A percentile compares a stretch with the other conserved stretches of the same genome.
These are phyloP conservation scores for Backusella morwellensis DNA, from an alignment of 192 early-diverging fungal species.

Conservation along the genomic window DNA sequence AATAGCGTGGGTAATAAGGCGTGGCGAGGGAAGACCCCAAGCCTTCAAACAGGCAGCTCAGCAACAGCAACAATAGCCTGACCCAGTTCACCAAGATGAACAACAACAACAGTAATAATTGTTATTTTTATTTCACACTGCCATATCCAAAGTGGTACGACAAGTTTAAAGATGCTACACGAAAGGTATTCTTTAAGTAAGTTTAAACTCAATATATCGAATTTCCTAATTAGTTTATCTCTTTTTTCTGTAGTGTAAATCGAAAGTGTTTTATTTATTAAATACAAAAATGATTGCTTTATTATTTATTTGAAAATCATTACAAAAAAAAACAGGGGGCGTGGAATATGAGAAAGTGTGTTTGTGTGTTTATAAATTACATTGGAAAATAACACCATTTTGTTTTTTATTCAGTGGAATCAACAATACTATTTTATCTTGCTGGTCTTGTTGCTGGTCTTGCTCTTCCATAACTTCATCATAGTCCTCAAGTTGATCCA, in stretches of 20 bases:
- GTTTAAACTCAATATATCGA: too few species aligned
- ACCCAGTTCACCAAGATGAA: too few species aligned
- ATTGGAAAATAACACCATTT: not conserved
- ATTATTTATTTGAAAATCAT: not conserved
- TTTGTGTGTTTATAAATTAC: not conserved
- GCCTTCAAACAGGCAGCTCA: too few species aligned
- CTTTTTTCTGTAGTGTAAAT: not conserved
- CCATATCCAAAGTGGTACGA: not conserved
- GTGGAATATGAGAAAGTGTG: not conserved
- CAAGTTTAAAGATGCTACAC: too few species aligned
- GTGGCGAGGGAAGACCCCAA: not conserved
- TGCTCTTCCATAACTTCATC: conserved; percentile 18
- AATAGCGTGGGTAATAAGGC: not conserved
- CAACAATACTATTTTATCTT: conserved; percentile 4
- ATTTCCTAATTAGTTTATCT: not conserved
- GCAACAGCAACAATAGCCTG: not conserved
- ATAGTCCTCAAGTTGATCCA: conserved; percentile 22
- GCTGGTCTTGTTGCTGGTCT: not conserved
- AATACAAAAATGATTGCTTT: not conserved
- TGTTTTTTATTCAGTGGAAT: not conserved
- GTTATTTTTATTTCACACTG: not conserved
- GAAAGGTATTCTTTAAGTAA: too few species aligned
- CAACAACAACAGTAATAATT: not conserved
- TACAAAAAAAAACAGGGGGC: not conserved
- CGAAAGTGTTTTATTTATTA: too few species aligned